Conservation (phyloP, 108 stramenopile species). For the Chaetoceros muelleri region DNA sequence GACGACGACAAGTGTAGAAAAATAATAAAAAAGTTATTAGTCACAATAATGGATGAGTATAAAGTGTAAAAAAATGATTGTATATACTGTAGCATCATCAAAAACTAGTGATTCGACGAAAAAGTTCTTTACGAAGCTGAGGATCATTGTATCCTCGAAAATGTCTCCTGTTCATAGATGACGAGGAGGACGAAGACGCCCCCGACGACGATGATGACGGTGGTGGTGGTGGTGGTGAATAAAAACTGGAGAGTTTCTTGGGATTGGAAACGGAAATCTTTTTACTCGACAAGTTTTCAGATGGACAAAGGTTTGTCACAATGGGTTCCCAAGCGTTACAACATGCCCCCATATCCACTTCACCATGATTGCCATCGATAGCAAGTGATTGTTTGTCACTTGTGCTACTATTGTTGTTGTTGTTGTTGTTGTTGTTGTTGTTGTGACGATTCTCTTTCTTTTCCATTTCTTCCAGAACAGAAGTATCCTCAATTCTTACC, state of each 20-base stretch:
- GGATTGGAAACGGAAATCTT: neutral
- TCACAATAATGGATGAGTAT: neutral
- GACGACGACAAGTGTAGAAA: too few relatives aligned
- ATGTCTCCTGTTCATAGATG: neutral
- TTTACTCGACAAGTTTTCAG: neutral
- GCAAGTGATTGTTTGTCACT: too few relatives aligned
- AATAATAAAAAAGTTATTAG: slow-evolving; percentile 1
- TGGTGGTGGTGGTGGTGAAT: too few relatives aligned
- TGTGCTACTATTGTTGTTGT: slow-evolving; percentile 3
- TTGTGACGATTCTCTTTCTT: neutral
- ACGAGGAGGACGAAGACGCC: slow-evolving; percentile 17
- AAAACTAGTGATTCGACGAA: neutral
- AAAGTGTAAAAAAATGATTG: neutral
- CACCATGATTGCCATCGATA: too few relatives aligned
- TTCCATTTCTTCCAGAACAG: neutral
- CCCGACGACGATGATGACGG: slow-evolving; percentile 13
- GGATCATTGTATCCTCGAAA: neutral
- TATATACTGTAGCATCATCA: too few relatives aligned
- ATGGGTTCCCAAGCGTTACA: too few relatives aligned
- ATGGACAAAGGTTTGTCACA: too few relatives aligned
- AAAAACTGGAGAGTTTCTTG: neutral
- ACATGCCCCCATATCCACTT: too few relatives aligned
- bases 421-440: neutral
- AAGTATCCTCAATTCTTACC: slow-evolving; percentile 26
- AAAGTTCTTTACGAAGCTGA: neutral